Evolutionary conservation across 1,284 basidiomycete species (phyloP), one percentile per base, ranked within the genome.

Genomic region (Butyriboletus pseudospeciosus): DNA sequence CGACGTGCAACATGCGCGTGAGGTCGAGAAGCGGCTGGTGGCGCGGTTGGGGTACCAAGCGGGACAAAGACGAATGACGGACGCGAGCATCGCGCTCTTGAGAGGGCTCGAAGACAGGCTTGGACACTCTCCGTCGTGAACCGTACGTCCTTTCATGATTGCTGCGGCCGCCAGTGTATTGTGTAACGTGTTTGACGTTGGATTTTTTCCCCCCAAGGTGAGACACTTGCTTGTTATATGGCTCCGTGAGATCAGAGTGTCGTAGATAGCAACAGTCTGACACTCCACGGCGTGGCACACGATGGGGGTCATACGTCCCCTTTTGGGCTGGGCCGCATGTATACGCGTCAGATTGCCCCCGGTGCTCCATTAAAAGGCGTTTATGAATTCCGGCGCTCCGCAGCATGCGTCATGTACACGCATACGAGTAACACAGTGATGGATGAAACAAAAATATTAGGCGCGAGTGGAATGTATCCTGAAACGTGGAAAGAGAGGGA

Each of bases 1-100:
- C 16, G 55, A 61, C 30, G 38, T 64, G 17, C 47, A 45, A n/a
- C 58, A 58, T 14, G 73, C 71, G 3, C 58, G 51, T 2, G 59
- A 62, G 48, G 58, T 70, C 23, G 70, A 61, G 52, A 17, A n/a
- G 35, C 63, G 67, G 39, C 43, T 73, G 40, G 40, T 57, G 41
- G 51, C 47, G 7, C 56, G 58, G 7, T 36, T 63, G 37, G 58
- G 57, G 14, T 71, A 72, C 45, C 55, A 37, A 25, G 44, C 20
- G 1, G 67, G 64, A 26, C 42, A 57, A 6, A 50, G 66, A 30
- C 44, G 42, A 0, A 57, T 51, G 32, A 69, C 70, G 35, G 68
- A 72, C 43, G 58, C 54, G 45, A 47, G 47, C 26, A 52, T 72
- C 1, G 47, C 30, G 25, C 43, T 69, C n/a, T 41, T 69, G 52